Conservation (phyloP, 169 alveolate genomes). For the Sarcocystis neurona region DNA sequence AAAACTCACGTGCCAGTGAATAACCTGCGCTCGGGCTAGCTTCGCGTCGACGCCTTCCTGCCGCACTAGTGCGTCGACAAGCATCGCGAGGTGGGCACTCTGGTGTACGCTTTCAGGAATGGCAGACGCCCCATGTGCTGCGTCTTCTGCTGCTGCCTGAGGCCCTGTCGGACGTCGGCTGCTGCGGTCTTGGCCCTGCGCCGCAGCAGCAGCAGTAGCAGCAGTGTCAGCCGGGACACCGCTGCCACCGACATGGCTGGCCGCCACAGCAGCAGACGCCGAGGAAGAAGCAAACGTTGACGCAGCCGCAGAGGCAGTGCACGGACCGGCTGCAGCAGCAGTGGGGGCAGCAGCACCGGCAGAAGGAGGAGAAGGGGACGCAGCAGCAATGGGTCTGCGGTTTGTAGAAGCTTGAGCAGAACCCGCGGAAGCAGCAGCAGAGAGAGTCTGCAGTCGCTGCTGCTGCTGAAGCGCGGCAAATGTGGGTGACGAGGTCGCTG, state of each 20-base stretch:
- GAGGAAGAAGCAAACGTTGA: neutral
- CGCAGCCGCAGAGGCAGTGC: neutral
- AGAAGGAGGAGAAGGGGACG: too few relatives aligned
- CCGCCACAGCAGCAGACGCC: neutral
- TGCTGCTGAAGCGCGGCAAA: neutral
- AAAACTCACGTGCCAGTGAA: neutral
- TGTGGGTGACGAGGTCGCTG: neutral
- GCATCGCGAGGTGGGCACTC: constrained; percentile 10
- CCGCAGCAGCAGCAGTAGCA: neutral
- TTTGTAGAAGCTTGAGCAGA: too few relatives aligned
- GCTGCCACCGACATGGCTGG: neutral
- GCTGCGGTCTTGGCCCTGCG: neutral
- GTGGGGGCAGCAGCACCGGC: neutral
- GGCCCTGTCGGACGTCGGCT: too few relatives aligned
- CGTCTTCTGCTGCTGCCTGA: too few relatives aligned
- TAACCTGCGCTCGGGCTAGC: constrained; percentile 10
- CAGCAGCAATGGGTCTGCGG: too few relatives aligned
- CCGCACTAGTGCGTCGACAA: neutral
- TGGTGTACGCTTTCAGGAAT: neutral
- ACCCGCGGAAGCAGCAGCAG: too few relatives aligned
- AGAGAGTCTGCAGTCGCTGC: too few relatives aligned
- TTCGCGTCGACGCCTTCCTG: constrained; percentile 15
- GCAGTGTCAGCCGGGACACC: neutral
- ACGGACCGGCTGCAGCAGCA: neutral
- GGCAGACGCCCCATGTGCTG: neutral